Base-by-base conservation (phyloP, 371 early-diverging fungal species). In the Mucor plumbeus region DNA sequence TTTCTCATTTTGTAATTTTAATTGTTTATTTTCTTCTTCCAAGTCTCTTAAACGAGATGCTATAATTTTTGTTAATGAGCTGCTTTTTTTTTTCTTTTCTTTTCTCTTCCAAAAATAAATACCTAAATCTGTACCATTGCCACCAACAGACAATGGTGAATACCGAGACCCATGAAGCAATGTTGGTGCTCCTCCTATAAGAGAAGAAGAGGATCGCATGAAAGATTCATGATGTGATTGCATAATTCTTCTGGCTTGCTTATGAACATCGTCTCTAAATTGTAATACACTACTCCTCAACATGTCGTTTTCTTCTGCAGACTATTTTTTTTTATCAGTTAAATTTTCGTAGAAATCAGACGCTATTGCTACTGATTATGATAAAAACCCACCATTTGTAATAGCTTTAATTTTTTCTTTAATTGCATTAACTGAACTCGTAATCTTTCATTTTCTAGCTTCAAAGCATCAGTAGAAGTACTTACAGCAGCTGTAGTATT, bases 201-300 rank as follows among this genome's bases (percentile, higher is more conserved):
- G 53, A 10, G 53, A 53, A 4, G 72, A 61, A 15, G 73, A 72
- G 0, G 65, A 56, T 47, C 73, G 61, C 66, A 72, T 65, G 11
- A 63, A 53, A 8, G 65, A 62, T 55, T 82, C 81, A 31, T 83
- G 81, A 11, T 73, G 75, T 2, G 73, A 73, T 64, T 81, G 83
- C 81, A 77, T 81, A 11, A 83, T 80, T 9, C 82, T 65, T 53
- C 79, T 81, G 21, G 88, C 90, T 64, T 92, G 91, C 61, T 85
- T 87, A 61, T 91, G 91, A 3, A 93, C 87, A 76, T 93, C 92
- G 43, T 92, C 90, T 33, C 90, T 83, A 64, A 94, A 91, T 66
- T 90, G 93, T 21, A 91, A 75, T 54, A 94, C 92, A 65, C 91
- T 91, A 70, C 88, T 90, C 58, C 87, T 86, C 6, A 94, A 78